Conservation (phyloP, 192 early-diverging fungal genomes). For the Coemansia sp. region DNA sequence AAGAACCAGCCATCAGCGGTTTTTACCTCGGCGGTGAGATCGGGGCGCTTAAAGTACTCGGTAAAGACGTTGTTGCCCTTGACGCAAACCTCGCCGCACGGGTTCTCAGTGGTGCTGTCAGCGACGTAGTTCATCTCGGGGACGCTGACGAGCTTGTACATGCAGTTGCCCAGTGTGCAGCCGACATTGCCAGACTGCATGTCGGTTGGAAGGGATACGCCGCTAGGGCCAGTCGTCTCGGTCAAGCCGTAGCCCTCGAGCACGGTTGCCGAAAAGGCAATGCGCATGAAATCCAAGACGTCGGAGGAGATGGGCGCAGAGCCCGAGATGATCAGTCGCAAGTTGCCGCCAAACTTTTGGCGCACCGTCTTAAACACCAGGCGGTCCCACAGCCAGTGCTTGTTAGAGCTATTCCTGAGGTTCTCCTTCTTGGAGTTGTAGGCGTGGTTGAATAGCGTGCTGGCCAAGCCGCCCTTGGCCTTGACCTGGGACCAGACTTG, state of each 20-base stretch:
- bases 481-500: constrained; percentile 87
- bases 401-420: constrained; percentile 48
- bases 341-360: constrained; percentile 83
- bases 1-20: constrained; percentile 81
- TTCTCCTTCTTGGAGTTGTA: constrained; percentile 72
- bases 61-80: constrained; percentile 77
- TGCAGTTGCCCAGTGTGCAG: constrained; percentile 67
- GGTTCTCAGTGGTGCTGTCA: constrained; percentile 46
- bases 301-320: constrained; percentile 89
- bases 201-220: constrained; percentile 60
- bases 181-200: constrained; percentile 73
- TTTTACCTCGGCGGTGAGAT: constrained; percentile 74
- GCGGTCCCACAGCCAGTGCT: constrained; percentile 68
- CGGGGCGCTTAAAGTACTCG: constrained; percentile 79
- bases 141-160: constrained; percentile 82
- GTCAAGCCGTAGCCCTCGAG: constrained; percentile 89
- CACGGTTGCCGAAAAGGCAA: constrained; percentile 69
- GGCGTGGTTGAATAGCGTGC: constrained; percentile 75
- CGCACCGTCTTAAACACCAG: constrained; percentile 86
- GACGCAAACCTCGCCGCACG: constrained; percentile 84
- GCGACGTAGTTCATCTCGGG: constrained; percentile 73
- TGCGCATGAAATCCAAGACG: constrained; percentile 86
- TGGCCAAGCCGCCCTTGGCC: constrained; percentile 74
- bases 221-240: constrained; percentile 72
- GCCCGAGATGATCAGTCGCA: constrained; percentile 81